Conservation (phyloP, 2,329 filamentous ascomycete genomes). For the Alternaria sp. region DNA sequence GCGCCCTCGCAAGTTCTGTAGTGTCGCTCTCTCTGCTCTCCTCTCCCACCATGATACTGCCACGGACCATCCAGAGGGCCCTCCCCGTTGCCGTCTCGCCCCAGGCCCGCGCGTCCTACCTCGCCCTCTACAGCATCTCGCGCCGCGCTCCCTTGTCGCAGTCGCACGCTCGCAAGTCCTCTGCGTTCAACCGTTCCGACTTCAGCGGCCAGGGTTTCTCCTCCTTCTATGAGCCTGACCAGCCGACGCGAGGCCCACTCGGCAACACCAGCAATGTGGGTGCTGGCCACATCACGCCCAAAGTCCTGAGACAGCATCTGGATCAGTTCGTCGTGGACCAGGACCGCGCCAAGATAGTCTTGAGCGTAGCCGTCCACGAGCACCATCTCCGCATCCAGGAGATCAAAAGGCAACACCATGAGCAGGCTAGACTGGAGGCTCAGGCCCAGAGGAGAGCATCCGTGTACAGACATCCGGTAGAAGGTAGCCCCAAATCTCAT, state of each 20-base stretch:
- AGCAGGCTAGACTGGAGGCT: constrained; percentile 76
- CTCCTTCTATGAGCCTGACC: constrained; percentile 68
- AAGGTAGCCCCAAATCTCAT: constrained; percentile 64
- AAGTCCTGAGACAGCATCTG: constrained; percentile 82
- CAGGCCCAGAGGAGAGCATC: constrained; percentile 76
- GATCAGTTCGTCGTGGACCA: constrained; percentile 98
- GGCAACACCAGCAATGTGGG: constrained; percentile 66
- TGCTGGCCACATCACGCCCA: constrained; percentile 67
- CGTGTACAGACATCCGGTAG: constrained; percentile 74
- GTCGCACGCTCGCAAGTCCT: constrained; percentile 44
- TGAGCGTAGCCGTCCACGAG: constrained; percentile 93
- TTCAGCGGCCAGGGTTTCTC: constrained; percentile 70
- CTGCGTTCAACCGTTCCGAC: constrained; percentile 66
- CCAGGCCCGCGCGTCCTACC: constrained; percentile 54
- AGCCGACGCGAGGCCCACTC: constrained; percentile 70
- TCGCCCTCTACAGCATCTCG: constrained; percentile 44
- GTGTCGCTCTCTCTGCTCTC: constrained; percentile 7
- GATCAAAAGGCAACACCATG: constrained; percentile 76
- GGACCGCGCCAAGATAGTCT: constrained; percentile 90
- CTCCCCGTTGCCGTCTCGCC: constrained; percentile 46
- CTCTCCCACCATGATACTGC: constrained; percentile 34
- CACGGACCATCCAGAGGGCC: constrained; percentile 32
- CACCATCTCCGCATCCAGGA: constrained; percentile 91
- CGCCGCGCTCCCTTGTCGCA: constrained; percentile 23
- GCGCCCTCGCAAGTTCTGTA: not conserved